phyloP scores from a whole-genome alignment of 495 filamentous ascomycete genomes.

The Tuber borchii region DNA sequence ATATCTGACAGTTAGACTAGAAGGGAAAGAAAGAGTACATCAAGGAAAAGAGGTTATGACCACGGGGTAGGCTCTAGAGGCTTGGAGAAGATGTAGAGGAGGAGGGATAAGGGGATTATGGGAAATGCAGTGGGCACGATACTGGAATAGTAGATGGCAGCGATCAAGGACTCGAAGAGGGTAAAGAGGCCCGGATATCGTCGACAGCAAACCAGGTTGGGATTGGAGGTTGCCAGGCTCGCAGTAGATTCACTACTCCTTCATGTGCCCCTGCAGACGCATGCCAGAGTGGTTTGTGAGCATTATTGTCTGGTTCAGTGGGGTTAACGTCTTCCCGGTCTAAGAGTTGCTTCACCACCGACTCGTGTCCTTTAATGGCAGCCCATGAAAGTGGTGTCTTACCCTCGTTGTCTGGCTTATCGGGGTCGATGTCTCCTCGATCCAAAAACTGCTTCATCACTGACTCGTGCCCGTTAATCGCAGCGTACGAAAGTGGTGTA shows the following conservation, averaged over 20 bases:
- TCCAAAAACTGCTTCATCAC: no score
- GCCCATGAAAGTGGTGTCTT: no score
- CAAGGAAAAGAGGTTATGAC: not conserved
- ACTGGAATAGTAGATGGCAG: not conserved
- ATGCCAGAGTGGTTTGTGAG: conserved; percentile 28
- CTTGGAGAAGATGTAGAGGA: not conserved
- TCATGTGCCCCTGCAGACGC: not conserved
- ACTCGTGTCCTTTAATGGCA: no score
- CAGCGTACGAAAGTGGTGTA: no score
- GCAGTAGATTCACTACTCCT: not conserved
- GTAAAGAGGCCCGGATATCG: not conserved
- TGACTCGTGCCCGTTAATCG: no score
- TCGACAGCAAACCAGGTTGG: not conserved
- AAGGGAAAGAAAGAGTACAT: not conserved
- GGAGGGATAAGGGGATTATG: not conserved
- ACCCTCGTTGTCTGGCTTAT: no score
- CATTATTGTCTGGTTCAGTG: conserved; percentile 4
- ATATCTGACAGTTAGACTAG: no score
- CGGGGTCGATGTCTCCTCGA: no score
- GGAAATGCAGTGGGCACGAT: no score
- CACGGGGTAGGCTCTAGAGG: not conserved
- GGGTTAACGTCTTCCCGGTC: no score
- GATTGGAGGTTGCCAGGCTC: not conserved
- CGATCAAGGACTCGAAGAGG: not conserved
- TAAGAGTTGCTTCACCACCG: no score